Evolutionary conservation across 768 basidiomycete species (phyloP).

Genomic region (Ephemerocybe angulata): DNA sequence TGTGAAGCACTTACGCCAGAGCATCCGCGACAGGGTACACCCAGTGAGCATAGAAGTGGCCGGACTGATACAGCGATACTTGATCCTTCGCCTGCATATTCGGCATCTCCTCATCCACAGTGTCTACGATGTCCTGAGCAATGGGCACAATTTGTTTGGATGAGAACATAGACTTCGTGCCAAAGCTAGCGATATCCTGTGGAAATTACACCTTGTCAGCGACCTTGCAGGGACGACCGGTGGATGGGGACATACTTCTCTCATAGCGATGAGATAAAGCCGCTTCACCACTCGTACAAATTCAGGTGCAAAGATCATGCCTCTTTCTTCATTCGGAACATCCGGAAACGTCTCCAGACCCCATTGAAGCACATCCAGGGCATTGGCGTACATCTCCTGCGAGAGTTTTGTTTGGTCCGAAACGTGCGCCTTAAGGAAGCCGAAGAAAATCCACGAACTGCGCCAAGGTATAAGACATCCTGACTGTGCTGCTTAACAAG

Average conservation of each 20-base stretch:
- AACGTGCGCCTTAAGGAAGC: neutral
- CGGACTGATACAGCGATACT: too few species aligned
- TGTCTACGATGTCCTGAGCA: too few species aligned
- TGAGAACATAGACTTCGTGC: neutral
- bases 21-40: neutral
- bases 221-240: neutral
- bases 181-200: neutral
- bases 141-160: too few species aligned
- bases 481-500: neutral
- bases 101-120: too few species aligned
- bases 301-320: neutral
- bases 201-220: neutral
- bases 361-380: neutral
- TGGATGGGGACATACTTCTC: neutral
- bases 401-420: neutral
- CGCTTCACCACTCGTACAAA: neutral
- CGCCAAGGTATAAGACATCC: neutral
- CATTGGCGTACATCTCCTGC: neutral
- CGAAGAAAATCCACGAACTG: constrained; percentile 5
- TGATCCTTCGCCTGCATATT: too few species aligned
- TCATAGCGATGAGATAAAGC: neutral
- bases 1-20: neutral
- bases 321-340: neutral
- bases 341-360: neutral
- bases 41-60: too few species aligned